Evolutionary conservation across 108 stramenopile genomes (phyloP), one percentile per base, ranked within the genome.

Genomic region (Cyclotella atomus): DNA sequence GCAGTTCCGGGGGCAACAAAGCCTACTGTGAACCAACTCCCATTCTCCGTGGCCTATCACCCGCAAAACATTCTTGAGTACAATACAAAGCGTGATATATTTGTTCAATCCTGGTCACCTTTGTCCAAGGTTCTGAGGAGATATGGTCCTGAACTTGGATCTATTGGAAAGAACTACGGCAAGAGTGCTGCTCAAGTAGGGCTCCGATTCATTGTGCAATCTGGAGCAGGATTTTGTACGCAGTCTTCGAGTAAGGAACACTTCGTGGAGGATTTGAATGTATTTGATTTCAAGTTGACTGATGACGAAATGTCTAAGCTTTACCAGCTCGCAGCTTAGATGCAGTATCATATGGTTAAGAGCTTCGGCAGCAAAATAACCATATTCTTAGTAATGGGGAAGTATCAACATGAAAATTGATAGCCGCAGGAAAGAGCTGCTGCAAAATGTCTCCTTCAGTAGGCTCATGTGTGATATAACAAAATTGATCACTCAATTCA

Each of bases 51-150:
- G 5, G 88, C 87, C 25, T 89, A 87, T 52, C 86, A 91, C 68
- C 88, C 91, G 8, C 66, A 79, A 1, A 59, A 69, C 10, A 73
- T 89, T 10, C 25, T 87, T 44, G 79, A 79, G 36, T 85, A 88
- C 57, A 89, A 91, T 59, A 52, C 41, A 6, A 69, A 87, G 65
- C 85, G 88, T n/a, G 84, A 76, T 36, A 55, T 91, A 12, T 60
- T 89, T 23, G 91, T 91, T 21, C 91, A 91, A 69, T 87, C 91
- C 9, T 91, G 91, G 91, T 85, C 88, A 6, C 91, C 91, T 3
- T 52, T 89, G 25, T 86, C 83, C 17, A 59, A 75, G 71, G 47
- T 89, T 71, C 59, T 75, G 49, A 60, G 71, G 49, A 25, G 72
- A 16, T 63, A 85, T 81, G 65, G 86, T 65, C 38, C 67, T 46